Evolutionary conservation across 768 basidiomycete genomes (phyloP).

Genomic region (Psilocybe cubensis): DNA sequence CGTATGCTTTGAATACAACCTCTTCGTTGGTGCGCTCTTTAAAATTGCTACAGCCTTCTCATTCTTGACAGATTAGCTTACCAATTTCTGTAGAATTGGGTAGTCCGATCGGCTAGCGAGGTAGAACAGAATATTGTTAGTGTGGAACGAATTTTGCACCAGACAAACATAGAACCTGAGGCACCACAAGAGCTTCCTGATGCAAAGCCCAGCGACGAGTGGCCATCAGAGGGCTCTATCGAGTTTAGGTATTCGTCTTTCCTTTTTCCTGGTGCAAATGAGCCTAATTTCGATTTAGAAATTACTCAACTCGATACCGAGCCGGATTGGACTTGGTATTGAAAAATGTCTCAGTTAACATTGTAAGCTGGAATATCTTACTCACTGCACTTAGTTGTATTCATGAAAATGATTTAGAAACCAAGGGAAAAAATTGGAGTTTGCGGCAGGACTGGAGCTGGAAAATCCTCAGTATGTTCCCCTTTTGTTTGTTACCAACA

Average conservation of each 20-base stretch:
- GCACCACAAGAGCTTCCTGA: constrained; percentile 73
- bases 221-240: constrained; percentile 78
- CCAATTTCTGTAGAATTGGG: constrained; percentile 81
- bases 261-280: background rate
- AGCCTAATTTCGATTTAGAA: constrained; percentile 35
- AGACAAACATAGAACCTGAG: constrained; percentile 74
- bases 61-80: background rate
- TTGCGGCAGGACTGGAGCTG: constrained; percentile 80
- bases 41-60: background rate
- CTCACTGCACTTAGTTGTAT: background rate
- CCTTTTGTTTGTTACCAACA: background rate
- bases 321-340: constrained; percentile 80
- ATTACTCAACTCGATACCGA: constrained; percentile 81
- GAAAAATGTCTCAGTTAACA: constrained; percentile 70
- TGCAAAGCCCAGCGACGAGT: constrained; percentile 51
- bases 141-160: constrained; percentile 86
- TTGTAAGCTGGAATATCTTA: constrained; percentile 46
- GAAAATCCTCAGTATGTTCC: constrained; percentile 70
- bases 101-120: constrained; percentile 82
- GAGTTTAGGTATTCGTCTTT: constrained; percentile 66
- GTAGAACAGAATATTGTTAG: constrained; percentile 92
- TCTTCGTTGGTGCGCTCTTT: constrained; percentile 62
- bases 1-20: constrained; percentile 84
- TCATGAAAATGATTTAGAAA: constrained; percentile 40
- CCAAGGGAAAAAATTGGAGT: constrained; percentile 90